A percentile compares a stretch with the other conserved stretches of the same genome.
These are phyloP conservation scores for Buddleja alternifolia DNA, from an alignment of 257 asterid genomes.

Conservation along the genomic window DNA sequence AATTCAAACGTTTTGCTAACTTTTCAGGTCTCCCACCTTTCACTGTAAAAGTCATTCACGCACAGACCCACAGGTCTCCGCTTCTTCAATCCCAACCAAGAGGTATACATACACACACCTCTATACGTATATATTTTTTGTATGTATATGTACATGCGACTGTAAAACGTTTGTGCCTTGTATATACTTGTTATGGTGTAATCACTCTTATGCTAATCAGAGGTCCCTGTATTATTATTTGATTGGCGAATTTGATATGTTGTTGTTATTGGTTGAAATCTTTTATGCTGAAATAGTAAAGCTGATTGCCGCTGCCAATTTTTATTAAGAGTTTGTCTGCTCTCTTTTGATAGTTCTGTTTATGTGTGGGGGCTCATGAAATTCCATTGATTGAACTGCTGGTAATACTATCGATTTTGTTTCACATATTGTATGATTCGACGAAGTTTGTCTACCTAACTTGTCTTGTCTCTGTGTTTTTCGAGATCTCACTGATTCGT, in stretches of 20 bases:
- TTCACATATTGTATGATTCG: background rate
- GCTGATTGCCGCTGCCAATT: slow-evolving; percentile 20
- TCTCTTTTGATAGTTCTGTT: slow-evolving; percentile 20
- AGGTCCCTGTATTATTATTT: slow-evolving; percentile 26
- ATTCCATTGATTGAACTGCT: slow-evolving; percentile 1
- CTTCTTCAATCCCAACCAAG: slow-evolving; percentile 24
- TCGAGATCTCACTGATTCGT: background rate
- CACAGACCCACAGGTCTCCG: slow-evolving; percentile 25
- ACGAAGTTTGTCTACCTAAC: background rate
- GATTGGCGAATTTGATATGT: slow-evolving; percentile 22
- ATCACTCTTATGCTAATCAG: slow-evolving; percentile 15
- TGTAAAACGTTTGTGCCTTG: too few relatives aligned
- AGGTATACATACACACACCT: slow-evolving; percentile 26
- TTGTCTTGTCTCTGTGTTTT: background rate
- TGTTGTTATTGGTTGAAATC: slow-evolving; percentile 13
- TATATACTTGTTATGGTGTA: background rate
- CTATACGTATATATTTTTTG: background rate
- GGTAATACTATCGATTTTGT: background rate
- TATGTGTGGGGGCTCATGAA: slow-evolving; percentile 1
- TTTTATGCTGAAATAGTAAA: background rate
- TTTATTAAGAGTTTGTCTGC: slow-evolving; percentile 14
- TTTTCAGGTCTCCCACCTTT: slow-evolving; percentile 30
- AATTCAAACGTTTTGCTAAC: slow-evolving; percentile 25
- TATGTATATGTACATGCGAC: background rate
- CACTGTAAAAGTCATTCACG: slow-evolving; percentile 13